Base-by-base conservation (phyloP, 805 yeast genomes). In the Sungouiella thailandica region DNA sequence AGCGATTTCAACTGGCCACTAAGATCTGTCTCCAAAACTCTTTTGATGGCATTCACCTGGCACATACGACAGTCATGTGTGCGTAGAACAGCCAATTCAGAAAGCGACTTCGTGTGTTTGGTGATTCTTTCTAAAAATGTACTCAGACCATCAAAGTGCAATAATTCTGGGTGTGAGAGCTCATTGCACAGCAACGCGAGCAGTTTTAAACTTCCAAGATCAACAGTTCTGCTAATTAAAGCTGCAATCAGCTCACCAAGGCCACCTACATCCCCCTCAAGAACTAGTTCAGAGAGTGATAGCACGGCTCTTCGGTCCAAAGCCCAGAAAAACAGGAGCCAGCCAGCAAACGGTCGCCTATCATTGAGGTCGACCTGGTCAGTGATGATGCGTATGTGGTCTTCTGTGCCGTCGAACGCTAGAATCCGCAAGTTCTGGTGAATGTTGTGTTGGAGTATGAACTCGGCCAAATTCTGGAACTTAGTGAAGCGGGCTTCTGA, bases 181-280 rank as follows among this genome's bases (percentile, higher is more conserved):
- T 57, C 60, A 11, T 43, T 50, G 25, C 47, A 29, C 8, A 41
- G 30, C 5, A 52, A 33, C 25, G 39, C 43, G 6, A 56, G 41
- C 6, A 36, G 31, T 6, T 11, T 27, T 20, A 56, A 33, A 4
- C 19, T 27, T 4, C 14, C 23, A 15, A 55, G 45, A 6, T 47
- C 48, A 3, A 53, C 34, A 0, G 45, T 36, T 9, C 20, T 30
- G 15, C 27, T 19, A 7, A 57, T 17, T 9, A 44, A 10, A 1
- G 20, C 16, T 5, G 40, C 37, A 3, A 50, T 9, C 5, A 4
- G 28, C 3, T 15, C 20, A 2, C 53, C 57, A 2, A 35, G 24
- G 17, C 40, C 36, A 4, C 43, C 43, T 10, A 56, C 35, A 26
- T 38, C 46, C 6, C 61, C 61, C 28, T 56, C 60, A 2, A 57